Base-by-base conservation (phyloP, 164 flowering plant genomes). In the Saururus chinensis region DNA sequence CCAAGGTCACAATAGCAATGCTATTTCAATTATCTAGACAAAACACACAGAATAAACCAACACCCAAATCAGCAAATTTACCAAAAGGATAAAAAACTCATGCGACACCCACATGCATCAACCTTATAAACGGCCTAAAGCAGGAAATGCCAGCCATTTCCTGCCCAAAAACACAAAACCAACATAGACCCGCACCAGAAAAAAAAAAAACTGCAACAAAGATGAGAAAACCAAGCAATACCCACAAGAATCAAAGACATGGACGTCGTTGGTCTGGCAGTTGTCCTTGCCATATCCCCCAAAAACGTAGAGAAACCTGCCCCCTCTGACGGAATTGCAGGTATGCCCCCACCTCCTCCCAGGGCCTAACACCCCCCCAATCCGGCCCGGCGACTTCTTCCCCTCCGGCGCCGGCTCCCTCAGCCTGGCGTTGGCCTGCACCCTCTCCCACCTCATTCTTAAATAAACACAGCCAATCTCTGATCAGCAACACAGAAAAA, bases 281-380 rank as follows among this genome's bases (percentile, higher is more conserved):
- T 85, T 88, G 56, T 82, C 82, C 70, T 74, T 69, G 60, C 97
- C 95, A 75, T 86, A 93, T 10, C 98, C 98, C 35, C 98, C 98
- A 59, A 93, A 89, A 17, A 93, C 84, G 63, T 86, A 89, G 64
- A 93, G 82, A 67, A 78, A 74, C 56, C 78, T 81, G 9, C 97
- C 98, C 41, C 96, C 92, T 76, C 72, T 79, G 70, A 93, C 65
- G 71, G 92, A 79, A 76, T 88, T 93, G 74, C 95, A 89, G 24
- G 98, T 86, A 76, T 93, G 98, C 7, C 98, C 98, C 98, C 98
- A 93, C 69, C 95, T 82, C 73, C 72, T 83, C 45, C 97, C 97
- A 14, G 98, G 97, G 75, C 89, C 93, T 35, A 68, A 60, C 55
- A 63, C 57, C 59, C 68, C 78, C 19, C 68, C 71, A 24, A 53